Percentiles rank a stretch among this genome's conserved stretches.
Evolutionary conservation across 1,284 basidiomycete species (phyloP).

Genomic region (Porogramme epimiltina): DNA sequence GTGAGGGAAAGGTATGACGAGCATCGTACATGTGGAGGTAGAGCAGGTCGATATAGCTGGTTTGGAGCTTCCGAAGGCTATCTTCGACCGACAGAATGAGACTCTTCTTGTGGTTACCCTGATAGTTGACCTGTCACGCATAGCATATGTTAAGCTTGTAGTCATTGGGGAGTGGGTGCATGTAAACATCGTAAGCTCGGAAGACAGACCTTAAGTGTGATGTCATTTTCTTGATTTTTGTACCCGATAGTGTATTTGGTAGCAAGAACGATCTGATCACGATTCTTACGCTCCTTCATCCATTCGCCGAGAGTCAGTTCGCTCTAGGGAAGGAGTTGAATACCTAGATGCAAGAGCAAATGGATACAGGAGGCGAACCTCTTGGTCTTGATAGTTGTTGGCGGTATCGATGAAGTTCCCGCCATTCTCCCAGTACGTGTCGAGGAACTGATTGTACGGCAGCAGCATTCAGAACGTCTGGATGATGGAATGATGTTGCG

Average conservation of each 20-base stretch:
- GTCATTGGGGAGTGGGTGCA: too few species aligned
- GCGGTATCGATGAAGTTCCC: conserved; percentile 38
- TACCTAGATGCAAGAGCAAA: too few species aligned
- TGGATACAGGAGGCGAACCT: too few species aligned
- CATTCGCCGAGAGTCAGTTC: conserved; percentile 44
- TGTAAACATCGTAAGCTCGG: too few species aligned
- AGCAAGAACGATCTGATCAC: conserved; percentile 47
- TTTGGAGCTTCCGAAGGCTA: conserved; percentile 58
- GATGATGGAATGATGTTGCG: too few species aligned
- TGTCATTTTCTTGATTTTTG: conserved; percentile 2
- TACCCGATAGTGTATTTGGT: conserved; percentile 33
- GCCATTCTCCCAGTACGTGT: conserved; percentile 33
- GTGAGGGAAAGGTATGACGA: neutral
- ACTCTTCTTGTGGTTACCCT: conserved; percentile 18
- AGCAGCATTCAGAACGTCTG: neutral
- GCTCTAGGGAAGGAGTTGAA: too few species aligned
- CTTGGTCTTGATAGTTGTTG: conserved; percentile 34
- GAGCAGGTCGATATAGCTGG: conserved; percentile 52
- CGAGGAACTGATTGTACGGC: conserved; percentile 27
- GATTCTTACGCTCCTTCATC: conserved; percentile 39
- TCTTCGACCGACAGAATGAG: conserved; percentile 26
- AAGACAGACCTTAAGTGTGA: conserved; percentile 9
- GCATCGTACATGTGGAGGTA: conserved; percentile 33
- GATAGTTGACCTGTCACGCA: conserved; percentile 13
- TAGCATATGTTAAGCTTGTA: neutral